Evolutionary conservation across 495 filamentous ascomycete genomes (phyloP), one percentile per base, ranked within the genome.

Genomic region (Aspergillus steynii): DNA sequence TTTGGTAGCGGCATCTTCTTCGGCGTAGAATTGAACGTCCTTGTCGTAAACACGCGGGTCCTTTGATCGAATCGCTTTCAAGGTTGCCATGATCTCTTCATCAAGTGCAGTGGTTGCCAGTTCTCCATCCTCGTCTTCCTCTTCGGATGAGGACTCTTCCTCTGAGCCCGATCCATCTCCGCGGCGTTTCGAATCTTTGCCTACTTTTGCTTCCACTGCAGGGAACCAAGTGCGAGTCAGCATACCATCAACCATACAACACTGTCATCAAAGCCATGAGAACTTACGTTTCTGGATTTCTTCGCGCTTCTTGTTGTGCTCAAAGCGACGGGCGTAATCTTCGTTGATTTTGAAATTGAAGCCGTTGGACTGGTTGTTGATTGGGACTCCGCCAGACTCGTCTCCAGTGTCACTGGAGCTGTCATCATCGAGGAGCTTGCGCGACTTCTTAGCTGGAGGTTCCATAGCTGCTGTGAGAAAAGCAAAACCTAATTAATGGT

Each of bases 271-370:
- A 58, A 58, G 45, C 52, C 58, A 60, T 14, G 1, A 42, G 12
- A 56, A 82, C 86, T 78, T 77, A 94, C 93, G 74, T 69, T 87
- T 83, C n/a, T 90, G 85, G 56, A 88, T 79, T 70, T 99, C 95
- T 74, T 95, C 92, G 29, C 95, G 85, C 77, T 94, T 95, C 80
- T 97, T 96, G 77, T 99, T 99, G 71, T 97, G 82, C 72, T 98
- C 93, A 67, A 97, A 98, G 45, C 91, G 81, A 65, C 85, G 85
- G 57, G 95, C 95, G 71, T 89, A 99, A 55, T 94, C 91, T 68
- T 90, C 81, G 73, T 99, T 99, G 77, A 99, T 86, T 68, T 89
- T 93, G 74, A 97, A 84, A 29, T 69, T 76, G 42, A 69, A 60
- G 3, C 74, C 78, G 28, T 62, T 37, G 14, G 65, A 64, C 61